Conservation (phyloP, 2,329 filamentous ascomycete species). For the Cercospora beticola region DNA sequence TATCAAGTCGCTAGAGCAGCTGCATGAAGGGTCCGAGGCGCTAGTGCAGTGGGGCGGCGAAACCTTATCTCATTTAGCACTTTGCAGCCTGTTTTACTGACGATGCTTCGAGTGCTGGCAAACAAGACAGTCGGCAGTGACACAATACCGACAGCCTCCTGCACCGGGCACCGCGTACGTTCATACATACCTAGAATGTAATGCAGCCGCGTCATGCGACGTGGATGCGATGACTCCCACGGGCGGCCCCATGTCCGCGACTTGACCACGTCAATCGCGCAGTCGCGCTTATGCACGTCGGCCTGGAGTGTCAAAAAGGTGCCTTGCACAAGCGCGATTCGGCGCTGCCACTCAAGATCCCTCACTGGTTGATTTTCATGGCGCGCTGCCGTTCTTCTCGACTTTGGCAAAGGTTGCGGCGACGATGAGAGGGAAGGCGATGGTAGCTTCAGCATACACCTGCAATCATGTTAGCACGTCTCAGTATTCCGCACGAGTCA, state of each 20-base stretch:
- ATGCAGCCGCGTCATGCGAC: conserved; percentile 1
- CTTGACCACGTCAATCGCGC: conserved; percentile 14
- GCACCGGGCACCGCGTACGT: not conserved
- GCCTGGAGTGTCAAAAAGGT: conserved; percentile 17
- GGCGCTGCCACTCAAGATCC: not conserved
- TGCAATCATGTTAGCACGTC: conserved; percentile 23
- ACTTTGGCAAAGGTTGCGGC: conserved; percentile 63
- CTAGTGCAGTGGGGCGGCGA: conserved; percentile 3
- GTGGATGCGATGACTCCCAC: conserved; percentile 41
- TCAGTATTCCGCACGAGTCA: not conserved
- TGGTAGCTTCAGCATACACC: conserved; percentile 66
- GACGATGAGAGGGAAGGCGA: conserved; percentile 67
- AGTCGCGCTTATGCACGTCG: conserved; percentile 10
- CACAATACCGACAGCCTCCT: not conserved
- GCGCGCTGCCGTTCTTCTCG: conserved; percentile 13
- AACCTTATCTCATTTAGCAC: not conserved
- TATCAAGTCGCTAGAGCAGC: conserved; percentile 2
- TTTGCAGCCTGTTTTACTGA: not conserved
- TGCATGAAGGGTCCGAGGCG: conserved; percentile 4
- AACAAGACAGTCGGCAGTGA: not conserved
- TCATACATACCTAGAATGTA: not conserved
- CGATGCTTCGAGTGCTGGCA: not conserved
- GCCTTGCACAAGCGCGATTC: conserved; percentile 25
- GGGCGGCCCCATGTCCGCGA: conserved; percentile 2
- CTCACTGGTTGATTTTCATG: conserved; percentile 8